Conservation (phyloP, 441 rosid genomes). For the Manihot esculenta region DNA sequence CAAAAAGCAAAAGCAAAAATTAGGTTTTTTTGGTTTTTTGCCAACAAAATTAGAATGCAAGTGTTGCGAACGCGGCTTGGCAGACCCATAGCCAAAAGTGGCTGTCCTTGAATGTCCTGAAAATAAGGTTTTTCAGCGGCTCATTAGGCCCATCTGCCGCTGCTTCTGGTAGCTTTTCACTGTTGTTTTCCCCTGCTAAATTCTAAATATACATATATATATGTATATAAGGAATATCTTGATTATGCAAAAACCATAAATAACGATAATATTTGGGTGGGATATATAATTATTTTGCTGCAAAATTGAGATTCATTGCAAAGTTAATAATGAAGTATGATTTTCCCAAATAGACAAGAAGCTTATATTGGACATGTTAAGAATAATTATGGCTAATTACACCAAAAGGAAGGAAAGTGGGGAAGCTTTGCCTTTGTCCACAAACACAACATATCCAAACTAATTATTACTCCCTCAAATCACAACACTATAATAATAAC, state of each 20-base stretch:
- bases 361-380: slow-evolving; percentile 5
- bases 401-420: slow-evolving; percentile 10
- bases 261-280: neutral
- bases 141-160: neutral
- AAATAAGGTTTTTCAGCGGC: neutral
- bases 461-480: neutral
- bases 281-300: slow-evolving; percentile 4
- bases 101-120: neutral
- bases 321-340: neutral
- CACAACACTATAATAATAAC: neutral
- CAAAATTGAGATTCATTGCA: neutral
- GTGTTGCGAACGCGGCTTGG: too few relatives aligned
- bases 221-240: too few relatives aligned
- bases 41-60: too few relatives aligned
- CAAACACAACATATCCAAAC: neutral
- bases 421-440: too few relatives aligned
- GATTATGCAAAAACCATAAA: neutral
- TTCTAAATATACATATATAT: too few relatives aligned
- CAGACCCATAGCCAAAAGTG: neutral
- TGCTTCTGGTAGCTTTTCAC: neutral
- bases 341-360: slow-evolving; percentile 8
- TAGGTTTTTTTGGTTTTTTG: too few relatives aligned
- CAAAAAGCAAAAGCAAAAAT: too few relatives aligned
- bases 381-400: slow-evolving; percentile 11
- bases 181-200: too few relatives aligned